Base-by-base conservation (phyloP, 768 basidiomycete genomes). In the Boletellus sp. region DNA sequence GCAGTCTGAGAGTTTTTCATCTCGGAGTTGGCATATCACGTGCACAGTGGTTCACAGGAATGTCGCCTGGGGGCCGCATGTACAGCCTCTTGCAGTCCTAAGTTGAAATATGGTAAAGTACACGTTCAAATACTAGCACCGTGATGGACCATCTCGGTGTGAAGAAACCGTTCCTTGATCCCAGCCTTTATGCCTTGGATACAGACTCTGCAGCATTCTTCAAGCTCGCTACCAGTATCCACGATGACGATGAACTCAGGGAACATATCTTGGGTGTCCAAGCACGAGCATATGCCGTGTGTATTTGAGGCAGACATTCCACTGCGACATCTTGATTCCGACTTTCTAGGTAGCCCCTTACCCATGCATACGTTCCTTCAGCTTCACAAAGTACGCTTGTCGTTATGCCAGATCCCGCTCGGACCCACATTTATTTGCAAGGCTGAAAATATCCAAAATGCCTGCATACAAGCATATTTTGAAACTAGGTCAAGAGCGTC, bases 201-300 rank as follows among this genome's bases (percentile, higher is more conserved):
- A 15, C 41, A 2, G 47, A 51, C 26, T 51, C 63, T 12, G 39
- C 37, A 9, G 52, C 40, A 6, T 72, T 72, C 48, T 60, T 72
- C 47, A 66, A 63, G 48, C 35, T 41, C 8, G 47, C 55, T 42
- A 68, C 63, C 11, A 62, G 69, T 4, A 70, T 73, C 19, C 35
- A 58, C 1, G 61, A 67, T 32, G 64, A 64, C 1, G 57, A 65
- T 1, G 53, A 55, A 37, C 58, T 73, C 47, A 70, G 59, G 51
- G 38, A 51, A 13, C 71, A 73, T 45, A 62, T 73, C 31, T 28
- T 73, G 12, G 47, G 50, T 22, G 59, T 73, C n/a, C 72, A 70
- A 51, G 52, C 43, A 26, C 60, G 63, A 48, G 71, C 70, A 1
- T 70, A 65, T 47, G 55, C 61, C 22, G 71, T 70, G 32, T 23